These are phyloP conservation scores for Parachaetomium inaequale DNA, from an alignment of 495 filamentous ascomycete genomes.

Conservation along the genomic window DNA sequence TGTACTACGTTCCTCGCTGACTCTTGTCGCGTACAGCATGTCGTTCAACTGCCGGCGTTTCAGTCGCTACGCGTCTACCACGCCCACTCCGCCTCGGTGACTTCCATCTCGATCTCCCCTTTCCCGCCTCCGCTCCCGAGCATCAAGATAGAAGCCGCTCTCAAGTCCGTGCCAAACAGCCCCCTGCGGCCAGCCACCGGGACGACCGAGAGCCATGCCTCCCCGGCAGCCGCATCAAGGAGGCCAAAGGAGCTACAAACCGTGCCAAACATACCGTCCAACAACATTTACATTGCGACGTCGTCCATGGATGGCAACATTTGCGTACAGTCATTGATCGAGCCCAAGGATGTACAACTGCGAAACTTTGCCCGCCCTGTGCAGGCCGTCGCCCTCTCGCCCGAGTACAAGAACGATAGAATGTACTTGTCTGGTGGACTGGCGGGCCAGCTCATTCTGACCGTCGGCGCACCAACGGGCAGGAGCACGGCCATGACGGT, in stretches of 20 bases:
- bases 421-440: conserved; percentile 87
- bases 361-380: conserved; percentile 92
- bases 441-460: conserved; percentile 86
- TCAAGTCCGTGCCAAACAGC: conserved; percentile 45
- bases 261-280: conserved; percentile 69
- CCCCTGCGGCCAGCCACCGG: conserved; percentile 34
- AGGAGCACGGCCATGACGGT: conserved; percentile 76
- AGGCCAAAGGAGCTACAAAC: conserved; percentile 45
- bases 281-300: conserved; percentile 85
- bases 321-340: conserved; percentile 76
- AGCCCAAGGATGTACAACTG: conserved; percentile 71
- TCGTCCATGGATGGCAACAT: conserved; percentile 95
- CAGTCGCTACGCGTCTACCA: conserved; percentile 78
- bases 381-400: conserved; percentile 83
- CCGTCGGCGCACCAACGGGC: conserved; percentile 72
- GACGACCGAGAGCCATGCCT: conserved; percentile 48
- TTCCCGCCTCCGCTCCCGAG: conserved; percentile 70
- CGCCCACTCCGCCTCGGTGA: conserved; percentile 87
- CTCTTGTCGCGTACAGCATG: conserved; percentile 58
- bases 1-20: conserved; percentile 6
- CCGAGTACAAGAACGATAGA: conserved; percentile 84
- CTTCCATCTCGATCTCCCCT: conserved; percentile 85
- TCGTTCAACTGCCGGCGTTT: conserved; percentile 75
- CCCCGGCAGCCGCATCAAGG: conserved; percentile 49
- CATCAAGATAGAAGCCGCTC: conserved; percentile 50